phyloP scores from a whole-genome alignment of 1,139 yeast species.

The Candida dubliniensis region DNA sequence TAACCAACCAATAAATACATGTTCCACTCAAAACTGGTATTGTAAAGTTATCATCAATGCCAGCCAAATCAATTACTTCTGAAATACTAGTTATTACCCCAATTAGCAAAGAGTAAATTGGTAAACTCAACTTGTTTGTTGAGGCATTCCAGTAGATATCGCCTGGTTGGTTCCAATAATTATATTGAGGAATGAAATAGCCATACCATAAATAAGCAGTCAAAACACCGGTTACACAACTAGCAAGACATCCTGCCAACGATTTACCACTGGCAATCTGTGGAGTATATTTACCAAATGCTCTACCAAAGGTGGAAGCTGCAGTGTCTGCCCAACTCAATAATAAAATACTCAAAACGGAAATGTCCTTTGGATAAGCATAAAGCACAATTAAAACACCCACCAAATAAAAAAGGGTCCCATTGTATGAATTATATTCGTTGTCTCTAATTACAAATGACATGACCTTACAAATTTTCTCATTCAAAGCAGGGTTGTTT shows the following conservation, averaged over 20 bases:
- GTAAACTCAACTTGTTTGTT: conserved; percentile 55
- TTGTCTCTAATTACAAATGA: conserved; percentile 84
- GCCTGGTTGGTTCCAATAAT: conserved; percentile 48
- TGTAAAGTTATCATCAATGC: conserved; percentile 88
- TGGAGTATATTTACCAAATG: conserved; percentile 81
- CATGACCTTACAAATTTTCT: conserved; percentile 58
- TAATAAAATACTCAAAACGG: conserved; percentile 70
- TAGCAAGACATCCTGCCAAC: conserved; percentile 86
- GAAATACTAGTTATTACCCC: conserved; percentile 85
- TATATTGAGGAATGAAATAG: conserved; percentile 61
- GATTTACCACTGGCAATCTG: conserved; percentile 72
- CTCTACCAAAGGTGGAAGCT: conserved; percentile 90
- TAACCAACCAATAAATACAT: conserved; percentile 52
- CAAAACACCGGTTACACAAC: conserved; percentile 70
- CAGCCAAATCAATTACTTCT: conserved; percentile 73
- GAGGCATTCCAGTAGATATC: conserved; percentile 65
- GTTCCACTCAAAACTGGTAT: conserved; percentile 83
- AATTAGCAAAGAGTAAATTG: conserved; percentile 55
- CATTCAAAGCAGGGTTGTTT: conserved; percentile 58
- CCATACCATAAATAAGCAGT: conserved; percentile 72
- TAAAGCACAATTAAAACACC: conserved; percentile 75
- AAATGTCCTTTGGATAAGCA: conserved; percentile 76
- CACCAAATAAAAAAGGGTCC: conserved; percentile 79
- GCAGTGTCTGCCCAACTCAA: conserved; percentile 98
- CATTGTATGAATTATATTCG: conserved; percentile 72